These are phyloP conservation scores for Aspergillus texensis DNA, from an alignment of 2,329 filamentous ascomycete genomes.

Conservation along the genomic window DNA sequence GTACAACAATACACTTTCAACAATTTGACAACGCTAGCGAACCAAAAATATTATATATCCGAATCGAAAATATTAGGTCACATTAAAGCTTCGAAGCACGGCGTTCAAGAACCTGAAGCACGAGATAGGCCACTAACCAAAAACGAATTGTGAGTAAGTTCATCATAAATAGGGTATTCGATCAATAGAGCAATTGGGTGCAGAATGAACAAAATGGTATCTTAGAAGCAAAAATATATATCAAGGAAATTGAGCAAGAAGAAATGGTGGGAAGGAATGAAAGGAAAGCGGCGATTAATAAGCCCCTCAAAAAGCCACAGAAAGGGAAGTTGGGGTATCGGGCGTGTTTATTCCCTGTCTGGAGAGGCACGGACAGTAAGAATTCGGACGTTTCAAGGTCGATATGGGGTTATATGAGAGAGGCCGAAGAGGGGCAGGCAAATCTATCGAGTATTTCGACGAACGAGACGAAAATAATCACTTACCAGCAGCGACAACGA, in stretches of 20 bases:
- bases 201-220: not conserved
- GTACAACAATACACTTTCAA: not conserved
- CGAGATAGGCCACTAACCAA: conserved; percentile 35
- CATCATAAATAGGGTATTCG: conserved; percentile 1
- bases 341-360: conserved; percentile 2
- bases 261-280: not conserved
- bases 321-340: not conserved
- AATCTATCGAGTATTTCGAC: conserved; percentile 1
- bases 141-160: conserved; percentile 8
- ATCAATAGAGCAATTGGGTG: not conserved
- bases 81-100: conserved; percentile 34
- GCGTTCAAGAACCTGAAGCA: conserved; percentile 38
- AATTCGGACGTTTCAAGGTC: not conserved
- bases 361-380: conserved; percentile 1
- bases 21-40: not conserved
- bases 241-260: not conserved
- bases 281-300: not conserved
- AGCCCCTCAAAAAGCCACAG: not conserved
- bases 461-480: conserved; percentile 22
- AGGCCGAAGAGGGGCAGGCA: not conserved
- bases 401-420: not conserved
- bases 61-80: not conserved
- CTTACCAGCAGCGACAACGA: conserved; percentile 44
- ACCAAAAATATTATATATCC: not conserved
- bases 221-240: conserved; percentile 4